Base-by-base conservation (phyloP, 805 yeast species). In the Sugiyamaella smithiae region DNA sequence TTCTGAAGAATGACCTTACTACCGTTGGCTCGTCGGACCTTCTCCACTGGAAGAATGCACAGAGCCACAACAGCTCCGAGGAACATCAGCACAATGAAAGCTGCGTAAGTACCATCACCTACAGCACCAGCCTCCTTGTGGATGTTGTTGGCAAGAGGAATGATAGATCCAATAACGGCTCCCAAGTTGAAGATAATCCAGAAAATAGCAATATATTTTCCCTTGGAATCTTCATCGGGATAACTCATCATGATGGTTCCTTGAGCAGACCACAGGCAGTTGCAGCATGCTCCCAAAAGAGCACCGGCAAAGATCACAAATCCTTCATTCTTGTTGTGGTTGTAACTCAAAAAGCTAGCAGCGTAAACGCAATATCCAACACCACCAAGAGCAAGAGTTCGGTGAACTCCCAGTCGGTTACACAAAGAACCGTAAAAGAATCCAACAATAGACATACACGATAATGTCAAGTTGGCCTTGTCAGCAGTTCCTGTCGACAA, bases 101-200 rank as follows among this genome's bases (percentile, higher is more conserved):
- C 83, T 46, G 73, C 70, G 57, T 69, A 79, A 20, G 83, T 77
- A 23, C 80, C 77, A 50, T 75, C 76, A 12, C 67, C 69, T 9
- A 72, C 62, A 16, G 63, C 56, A 5, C 66, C 67, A n/a, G 62
- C 58, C 44, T 66, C 67, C 4, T 49, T 47, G 42, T 45, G 32
- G 45, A 75, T 60, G 58, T 75, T 77, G 55, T 75, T 68, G 32
- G 73, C 81, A 59, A 80, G 72, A n/a, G 84, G 82, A 53, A 79
- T 73, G 43, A 76, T 65, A 6, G 77, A 67, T 40, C 84, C 84
- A 54, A 79, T 76, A 48, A 79, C 83, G 11, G 78, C 81, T 61
- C 84, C 84, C 52, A 77, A 66, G 64, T 78, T 78, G 69, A 80
- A 80, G 46, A 80, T 77, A 51, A 75, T 68, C 84, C 84, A 79